These are phyloP conservation scores for Apocynum venetum DNA, from an alignment of 257 asterid genomes.

Conservation along the genomic window DNA sequence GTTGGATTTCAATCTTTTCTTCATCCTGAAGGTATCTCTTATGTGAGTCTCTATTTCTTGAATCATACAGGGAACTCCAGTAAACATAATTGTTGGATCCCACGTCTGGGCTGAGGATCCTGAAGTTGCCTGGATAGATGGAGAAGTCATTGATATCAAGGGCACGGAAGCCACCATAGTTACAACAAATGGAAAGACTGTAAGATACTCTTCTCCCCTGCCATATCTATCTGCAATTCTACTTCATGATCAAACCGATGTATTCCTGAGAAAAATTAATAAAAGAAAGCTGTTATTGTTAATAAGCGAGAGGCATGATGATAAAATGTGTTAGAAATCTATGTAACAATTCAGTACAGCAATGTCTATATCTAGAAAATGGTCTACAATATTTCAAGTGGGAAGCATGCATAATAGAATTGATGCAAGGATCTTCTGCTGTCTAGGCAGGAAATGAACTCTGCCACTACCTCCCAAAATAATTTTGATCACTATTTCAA, in stretches of 20 bases:
- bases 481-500: background rate
- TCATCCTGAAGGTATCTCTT: slow-evolving; percentile 17
- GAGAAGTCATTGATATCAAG: slow-evolving; percentile 64
- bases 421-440: background rate
- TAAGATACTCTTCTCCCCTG: slow-evolving; percentile 31
- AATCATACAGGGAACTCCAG: slow-evolving; percentile 82
- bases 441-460: background rate
- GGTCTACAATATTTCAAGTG: background rate
- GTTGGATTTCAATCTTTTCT: slow-evolving; percentile 10
- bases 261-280: background rate
- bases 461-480: background rate
- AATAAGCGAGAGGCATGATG: background rate
- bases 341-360: background rate
- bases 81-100: slow-evolving; percentile 83
- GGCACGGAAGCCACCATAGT: slow-evolving; percentile 63
- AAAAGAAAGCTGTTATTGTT: background rate
- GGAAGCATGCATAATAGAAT: background rate
- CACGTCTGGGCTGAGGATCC: slow-evolving; percentile 92
- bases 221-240: background rate
- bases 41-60: slow-evolving; percentile 15
- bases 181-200: slow-evolving; percentile 61
- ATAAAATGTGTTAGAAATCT: background rate
- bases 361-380: background rate
- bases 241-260: background rate
- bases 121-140: slow-evolving; percentile 84